Conservation (phyloP, 495 filamentous ascomycete genomes). For the Chaetomium tenue region DNA sequence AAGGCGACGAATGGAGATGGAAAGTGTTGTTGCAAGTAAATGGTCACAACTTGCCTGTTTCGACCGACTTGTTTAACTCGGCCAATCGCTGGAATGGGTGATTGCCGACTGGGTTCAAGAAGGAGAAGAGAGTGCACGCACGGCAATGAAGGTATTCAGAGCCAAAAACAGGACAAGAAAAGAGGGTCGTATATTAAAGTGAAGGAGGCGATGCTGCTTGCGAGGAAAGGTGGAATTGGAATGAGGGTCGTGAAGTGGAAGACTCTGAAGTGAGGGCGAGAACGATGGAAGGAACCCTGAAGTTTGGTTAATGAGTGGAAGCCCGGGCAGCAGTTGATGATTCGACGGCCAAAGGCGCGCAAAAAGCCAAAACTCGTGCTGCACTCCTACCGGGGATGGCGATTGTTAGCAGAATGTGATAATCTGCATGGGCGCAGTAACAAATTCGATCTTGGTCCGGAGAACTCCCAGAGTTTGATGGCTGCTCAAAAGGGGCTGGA, state of each 20-base stretch:
- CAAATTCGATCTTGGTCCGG: conserved; percentile 25
- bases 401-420: conserved; percentile 10
- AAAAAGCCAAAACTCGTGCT: background rate
- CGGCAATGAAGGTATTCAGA: conserved; percentile 1
- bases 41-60: conserved; percentile 1
- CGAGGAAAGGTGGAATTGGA: background rate
- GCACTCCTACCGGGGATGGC: conserved; percentile 7
- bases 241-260: background rate
- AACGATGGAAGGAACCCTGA: background rate
- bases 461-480: conserved; percentile 3
- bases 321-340: background rate
- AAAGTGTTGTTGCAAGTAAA: background rate
- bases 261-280: background rate
- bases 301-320: background rate
- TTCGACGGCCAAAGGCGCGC: background rate
- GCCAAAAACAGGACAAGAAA: background rate
- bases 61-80: background rate
- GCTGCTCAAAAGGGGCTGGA: conserved; percentile 12
- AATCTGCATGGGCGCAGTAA: conserved; percentile 18
- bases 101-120: background rate
- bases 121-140: background rate
- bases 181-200: background rate
- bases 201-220: background rate
- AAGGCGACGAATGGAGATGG: background rate
- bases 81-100: background rate